A percentile compares a stretch with the other conserved stretches of the same genome.
These are phyloP conservation scores for Chrysosphaeria jannelii DNA, from an alignment of 2,329 filamentous ascomycete genomes.

Conservation along the genomic window DNA sequence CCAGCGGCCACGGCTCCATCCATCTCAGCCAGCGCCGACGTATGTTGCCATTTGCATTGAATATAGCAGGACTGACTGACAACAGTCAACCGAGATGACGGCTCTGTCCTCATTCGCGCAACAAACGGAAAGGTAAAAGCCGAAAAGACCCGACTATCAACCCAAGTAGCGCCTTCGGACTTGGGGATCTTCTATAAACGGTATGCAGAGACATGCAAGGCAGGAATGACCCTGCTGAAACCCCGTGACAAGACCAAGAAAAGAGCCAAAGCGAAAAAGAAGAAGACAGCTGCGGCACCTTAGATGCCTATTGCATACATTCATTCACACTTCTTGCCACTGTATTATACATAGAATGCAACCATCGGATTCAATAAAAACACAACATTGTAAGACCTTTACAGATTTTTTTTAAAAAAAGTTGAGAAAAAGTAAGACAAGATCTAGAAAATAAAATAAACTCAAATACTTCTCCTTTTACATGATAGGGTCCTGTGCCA, in stretches of 20 bases:
- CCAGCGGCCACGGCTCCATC: constrained; percentile 42
- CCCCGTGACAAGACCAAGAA: constrained; percentile 76
- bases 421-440: constrained; percentile 1
- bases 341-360: constrained; percentile 1
- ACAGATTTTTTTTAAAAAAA: background rate
- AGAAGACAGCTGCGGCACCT: constrained; percentile 15
- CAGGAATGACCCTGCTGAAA: constrained; percentile 67
- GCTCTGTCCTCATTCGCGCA: constrained; percentile 63
- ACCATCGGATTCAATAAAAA: too few species aligned
- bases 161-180: constrained; percentile 45
- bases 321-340: too few species aligned
- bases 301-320: background rate
- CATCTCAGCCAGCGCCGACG: constrained; percentile 50
- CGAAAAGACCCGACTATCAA: constrained; percentile 48
- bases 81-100: too few species aligned
- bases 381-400: background rate
- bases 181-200: constrained; percentile 53
- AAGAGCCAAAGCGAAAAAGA: constrained; percentile 50
- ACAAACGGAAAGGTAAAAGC: constrained; percentile 44
- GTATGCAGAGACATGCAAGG: constrained; percentile 79
- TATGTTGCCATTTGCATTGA: constrained; percentile 12
- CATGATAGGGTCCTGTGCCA: constrained; percentile 99
- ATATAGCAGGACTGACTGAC: background rate
- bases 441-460: constrained; percentile 2
- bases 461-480: too few species aligned